Percentiles rank a stretch among this genome's conserved stretches.
These are phyloP conservation scores for Botrytis tulipae DNA, from an alignment of 2,329 filamentous ascomycete genomes.

Conservation along the genomic window DNA sequence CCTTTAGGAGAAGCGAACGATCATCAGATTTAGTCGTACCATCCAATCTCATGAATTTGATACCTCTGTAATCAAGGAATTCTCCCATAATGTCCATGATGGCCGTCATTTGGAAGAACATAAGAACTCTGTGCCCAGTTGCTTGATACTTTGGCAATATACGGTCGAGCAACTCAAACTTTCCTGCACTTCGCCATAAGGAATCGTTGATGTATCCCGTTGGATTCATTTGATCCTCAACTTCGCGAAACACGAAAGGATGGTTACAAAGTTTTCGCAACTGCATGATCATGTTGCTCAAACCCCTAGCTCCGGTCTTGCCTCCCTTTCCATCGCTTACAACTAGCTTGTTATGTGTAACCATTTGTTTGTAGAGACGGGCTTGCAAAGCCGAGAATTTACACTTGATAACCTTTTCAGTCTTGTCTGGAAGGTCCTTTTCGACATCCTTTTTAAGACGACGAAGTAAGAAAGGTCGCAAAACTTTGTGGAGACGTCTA, in stretches of 20 bases:
- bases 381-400: slow-evolving; percentile 93
- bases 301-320: slow-evolving; percentile 87
- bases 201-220: slow-evolving; percentile 84
- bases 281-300: slow-evolving; percentile 99
- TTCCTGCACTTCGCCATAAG: slow-evolving; percentile 92
- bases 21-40: slow-evolving; percentile 98
- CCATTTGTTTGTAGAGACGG: slow-evolving; percentile 95
- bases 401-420: slow-evolving; percentile 98
- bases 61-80: slow-evolving; percentile 78
- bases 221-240: slow-evolving; percentile 98
- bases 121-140: slow-evolving; percentile 90
- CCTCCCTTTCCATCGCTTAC: slow-evolving; percentile 95
- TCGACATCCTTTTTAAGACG: slow-evolving; percentile 99
- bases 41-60: slow-evolving; percentile 88
- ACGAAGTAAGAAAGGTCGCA: slow-evolving; percentile 93
- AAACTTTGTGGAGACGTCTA: slow-evolving; percentile 94
- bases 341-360: slow-evolving; percentile 89
- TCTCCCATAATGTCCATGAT: slow-evolving; percentile 99
- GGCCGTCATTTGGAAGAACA: slow-evolving; percentile 99
- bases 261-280: slow-evolving; percentile 98
- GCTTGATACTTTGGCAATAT: slow-evolving; percentile 89
- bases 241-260: slow-evolving; percentile 96
- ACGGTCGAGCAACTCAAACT: slow-evolving; percentile 93
- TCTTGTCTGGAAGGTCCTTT: slow-evolving; percentile 98
- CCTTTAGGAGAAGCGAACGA: slow-evolving; percentile 81